A percentile compares a stretch with the other conserved stretches of the same genome.
These are phyloP conservation scores for Plenodomus tracheiphilus DNA, from an alignment of 2,329 filamentous ascomycete species.

Conservation along the genomic window DNA sequence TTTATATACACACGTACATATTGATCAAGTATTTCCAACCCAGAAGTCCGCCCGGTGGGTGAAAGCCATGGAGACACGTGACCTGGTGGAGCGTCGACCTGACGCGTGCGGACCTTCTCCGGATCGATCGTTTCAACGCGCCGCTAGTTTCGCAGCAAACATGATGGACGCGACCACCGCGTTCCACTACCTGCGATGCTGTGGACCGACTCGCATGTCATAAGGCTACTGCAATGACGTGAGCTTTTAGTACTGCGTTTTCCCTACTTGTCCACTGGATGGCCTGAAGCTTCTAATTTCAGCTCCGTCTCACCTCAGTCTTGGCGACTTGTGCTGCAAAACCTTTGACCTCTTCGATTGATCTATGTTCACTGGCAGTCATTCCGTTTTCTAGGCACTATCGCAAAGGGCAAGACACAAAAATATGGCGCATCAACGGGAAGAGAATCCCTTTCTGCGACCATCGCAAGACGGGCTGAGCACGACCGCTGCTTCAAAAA, in stretches of 20 bases:
- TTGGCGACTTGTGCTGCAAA: neutral
- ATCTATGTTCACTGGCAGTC: too few species aligned
- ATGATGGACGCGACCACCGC: neutral
- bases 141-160: too few species aligned
- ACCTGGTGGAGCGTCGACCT: neutral
- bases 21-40: too few species aligned
- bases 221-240: neutral
- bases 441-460: slow-evolving; percentile 8
- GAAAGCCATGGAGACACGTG: too few species aligned
- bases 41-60: too few species aligned
- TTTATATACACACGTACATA: too few species aligned
- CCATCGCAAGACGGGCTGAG: slow-evolving; percentile 4
- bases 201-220: too few species aligned
- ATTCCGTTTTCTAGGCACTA: too few species aligned
- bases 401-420: too few species aligned
- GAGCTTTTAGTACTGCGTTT: neutral
- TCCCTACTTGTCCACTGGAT: neutral
- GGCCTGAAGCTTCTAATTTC: neutral
- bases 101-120: neutral
- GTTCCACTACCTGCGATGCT: neutral
- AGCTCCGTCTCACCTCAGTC: neutral
- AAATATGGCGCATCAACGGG: slow-evolving; percentile 4
- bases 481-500: slow-evolving; percentile 2
- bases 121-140: too few species aligned
- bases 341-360: too few species aligned